Percentiles rank a stretch among this genome's conserved stretches.
Conservation (phyloP, 2,329 filamentous ascomycete species). For the Cryphonectria carpinicola region DNA sequence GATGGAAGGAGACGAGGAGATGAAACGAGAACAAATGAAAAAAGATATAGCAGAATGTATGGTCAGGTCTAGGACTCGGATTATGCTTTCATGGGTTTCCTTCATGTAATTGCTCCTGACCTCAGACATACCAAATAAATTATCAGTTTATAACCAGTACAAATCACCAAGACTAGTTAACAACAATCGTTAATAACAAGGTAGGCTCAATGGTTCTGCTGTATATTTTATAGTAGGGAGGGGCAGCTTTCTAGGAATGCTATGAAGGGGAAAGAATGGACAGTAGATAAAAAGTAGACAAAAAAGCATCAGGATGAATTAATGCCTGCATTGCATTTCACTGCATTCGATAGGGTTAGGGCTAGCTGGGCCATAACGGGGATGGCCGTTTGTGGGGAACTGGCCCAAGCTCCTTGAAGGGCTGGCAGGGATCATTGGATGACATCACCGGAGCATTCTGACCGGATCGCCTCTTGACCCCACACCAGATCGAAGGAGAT, state of each 20-base stretch:
- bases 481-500: background rate
- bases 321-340: background rate
- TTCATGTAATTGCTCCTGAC: no score
- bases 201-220: background rate
- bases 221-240: background rate
- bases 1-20: no score
- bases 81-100: background rate
- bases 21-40: background rate
- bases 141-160: no score
- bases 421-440: slow-evolving; percentile 1
- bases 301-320: background rate
- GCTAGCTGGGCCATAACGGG: background rate
- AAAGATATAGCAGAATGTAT: background rate
- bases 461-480: slow-evolving; percentile 12
- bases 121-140: no score
- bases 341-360: slow-evolving; percentile 1
- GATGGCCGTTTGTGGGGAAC: slow-evolving; percentile 20
- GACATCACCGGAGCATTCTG: slow-evolving; percentile 28
- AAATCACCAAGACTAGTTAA: no score
- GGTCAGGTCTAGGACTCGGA: background rate
- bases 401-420: slow-evolving; percentile 12
- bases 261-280: no score
- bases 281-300: background rate
- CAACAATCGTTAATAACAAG: no score
- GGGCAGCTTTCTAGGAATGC: no score